phyloP scores from a whole-genome alignment of 2,329 filamentous ascomycete genomes.

The Raffaelea ambrosiae region DNA sequence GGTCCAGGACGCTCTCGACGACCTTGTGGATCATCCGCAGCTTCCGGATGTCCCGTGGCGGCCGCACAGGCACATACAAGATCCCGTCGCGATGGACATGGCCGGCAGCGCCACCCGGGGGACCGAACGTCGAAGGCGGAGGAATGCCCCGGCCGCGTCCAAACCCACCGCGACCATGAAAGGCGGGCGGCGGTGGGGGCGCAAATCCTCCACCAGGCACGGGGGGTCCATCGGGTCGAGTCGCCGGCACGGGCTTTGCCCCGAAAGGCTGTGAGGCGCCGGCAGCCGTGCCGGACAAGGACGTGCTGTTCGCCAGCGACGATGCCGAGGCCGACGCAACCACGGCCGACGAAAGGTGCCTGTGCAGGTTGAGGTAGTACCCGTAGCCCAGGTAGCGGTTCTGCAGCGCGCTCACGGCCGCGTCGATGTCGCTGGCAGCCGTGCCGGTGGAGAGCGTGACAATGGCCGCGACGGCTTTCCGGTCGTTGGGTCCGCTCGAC shows the following conservation, averaged over 20 bases:
- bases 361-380: constrained; percentile 69
- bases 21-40: constrained; percentile 82
- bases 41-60: constrained; percentile 69
- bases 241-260: constrained; percentile 5
- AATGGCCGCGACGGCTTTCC: constrained; percentile 68
- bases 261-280: constrained; percentile 24
- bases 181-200: constrained; percentile 47
- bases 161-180: constrained; percentile 49
- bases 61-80: constrained; percentile 62
- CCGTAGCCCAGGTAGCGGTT: constrained; percentile 81
- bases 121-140: constrained; percentile 66
- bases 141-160: constrained; percentile 30
- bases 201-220: not conserved
- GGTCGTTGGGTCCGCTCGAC: constrained; percentile 40
- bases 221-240: not conserved
- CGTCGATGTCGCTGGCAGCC: constrained; percentile 74
- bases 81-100: constrained; percentile 34
- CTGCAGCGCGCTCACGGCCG: constrained; percentile 66
- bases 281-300: constrained; percentile 18
- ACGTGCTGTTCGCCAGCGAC: not conserved
- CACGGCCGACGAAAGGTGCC: constrained; percentile 75
- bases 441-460: constrained; percentile 75
- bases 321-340: constrained; percentile 28
- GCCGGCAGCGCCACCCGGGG: constrained; percentile 20
- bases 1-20: constrained; percentile 67